A percentile compares a stretch with the other conserved stretches of the same genome.
phyloP scores from a whole-genome alignment of 495 filamentous ascomycete species.

The Penicillium mononematosum region DNA sequence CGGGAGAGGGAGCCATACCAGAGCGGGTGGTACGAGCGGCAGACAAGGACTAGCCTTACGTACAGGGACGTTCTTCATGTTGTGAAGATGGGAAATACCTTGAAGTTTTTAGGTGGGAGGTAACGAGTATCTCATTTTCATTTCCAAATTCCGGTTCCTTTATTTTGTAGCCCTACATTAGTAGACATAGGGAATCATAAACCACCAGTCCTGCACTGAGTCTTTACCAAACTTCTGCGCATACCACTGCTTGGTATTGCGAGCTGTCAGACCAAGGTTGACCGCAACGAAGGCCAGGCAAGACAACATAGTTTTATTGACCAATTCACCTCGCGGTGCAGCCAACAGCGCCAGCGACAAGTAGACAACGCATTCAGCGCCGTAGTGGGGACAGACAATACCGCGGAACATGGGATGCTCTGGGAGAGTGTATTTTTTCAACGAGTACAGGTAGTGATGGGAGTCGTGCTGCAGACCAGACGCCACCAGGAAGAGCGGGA shows the following conservation, averaged over 20 bases:
- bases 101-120: conserved; percentile 56
- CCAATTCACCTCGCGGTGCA: conserved; percentile 58
- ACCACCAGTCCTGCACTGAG: conserved; percentile 65
- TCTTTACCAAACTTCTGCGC: conserved; percentile 69
- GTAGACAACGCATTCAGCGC: conserved; percentile 82
- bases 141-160: background rate
- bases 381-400: conserved; percentile 88
- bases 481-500: conserved; percentile 68
- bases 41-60: conserved; percentile 79
- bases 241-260: conserved; percentile 79
- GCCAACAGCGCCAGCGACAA: conserved; percentile 70
- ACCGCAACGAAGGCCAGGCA: conserved; percentile 69
- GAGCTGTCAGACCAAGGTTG: conserved; percentile 83
- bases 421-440: conserved; percentile 85
- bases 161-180: conserved; percentile 29
- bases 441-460: conserved; percentile 73
- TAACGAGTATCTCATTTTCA: conserved; percentile 6
- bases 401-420: conserved; percentile 64
- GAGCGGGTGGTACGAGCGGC: conserved; percentile 58
- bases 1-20: conserved; percentile 57
- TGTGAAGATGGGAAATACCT: conserved; percentile 66
- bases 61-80: conserved; percentile 92
- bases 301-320: conserved; percentile 73
- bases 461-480: conserved; percentile 78
- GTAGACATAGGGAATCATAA: conserved; percentile 80